Conservation (phyloP, 805 yeast genomes). For the Maudiozyma bulderi region DNA sequence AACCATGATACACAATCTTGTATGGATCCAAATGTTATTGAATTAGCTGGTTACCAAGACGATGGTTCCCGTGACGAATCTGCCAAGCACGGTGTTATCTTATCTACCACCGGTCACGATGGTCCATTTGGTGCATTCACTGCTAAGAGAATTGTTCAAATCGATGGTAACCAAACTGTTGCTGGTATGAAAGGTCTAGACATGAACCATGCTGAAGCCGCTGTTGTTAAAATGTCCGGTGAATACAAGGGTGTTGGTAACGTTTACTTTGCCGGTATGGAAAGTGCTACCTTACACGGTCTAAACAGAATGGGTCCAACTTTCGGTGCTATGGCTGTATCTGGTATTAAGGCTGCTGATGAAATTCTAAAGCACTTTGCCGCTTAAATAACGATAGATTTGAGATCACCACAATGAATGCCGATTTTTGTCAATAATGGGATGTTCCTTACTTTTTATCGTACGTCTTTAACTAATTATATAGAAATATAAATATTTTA, state of each 20-base stretch:
- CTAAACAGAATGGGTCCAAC: slow-evolving; percentile 80
- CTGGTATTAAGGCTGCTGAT: slow-evolving; percentile 75
- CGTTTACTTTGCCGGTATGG: slow-evolving; percentile 54
- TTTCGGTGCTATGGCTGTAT: slow-evolving; percentile 70
- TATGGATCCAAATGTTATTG: slow-evolving; percentile 77
- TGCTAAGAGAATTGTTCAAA: slow-evolving; percentile 55
- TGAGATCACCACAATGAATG: too few relatives aligned
- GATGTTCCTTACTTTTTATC: too few relatives aligned
- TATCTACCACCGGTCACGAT: slow-evolving; percentile 73
- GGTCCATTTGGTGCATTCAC: slow-evolving; percentile 78
- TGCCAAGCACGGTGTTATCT: slow-evolving; percentile 38
- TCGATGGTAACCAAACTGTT: slow-evolving; percentile 38
- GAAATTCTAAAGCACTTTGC: slow-evolving; percentile 26
- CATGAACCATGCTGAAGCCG: slow-evolving; percentile 71
- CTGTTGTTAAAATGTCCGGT: slow-evolving; percentile 60
- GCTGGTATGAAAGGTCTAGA: slow-evolving; percentile 72
- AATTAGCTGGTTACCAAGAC: slow-evolving; percentile 32
- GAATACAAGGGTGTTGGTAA: slow-evolving; percentile 22
- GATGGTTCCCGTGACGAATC: slow-evolving; percentile 30
- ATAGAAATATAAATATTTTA: too few relatives aligned
- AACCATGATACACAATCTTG: slow-evolving; percentile 71
- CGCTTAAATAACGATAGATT: neutral
- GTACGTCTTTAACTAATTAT: too few relatives aligned
- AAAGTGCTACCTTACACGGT: slow-evolving; percentile 67
- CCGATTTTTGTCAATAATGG: too few relatives aligned